Conservation (phyloP, 768 basidiomycete species). For the Porphyrellus cyaneotinctus region DNA sequence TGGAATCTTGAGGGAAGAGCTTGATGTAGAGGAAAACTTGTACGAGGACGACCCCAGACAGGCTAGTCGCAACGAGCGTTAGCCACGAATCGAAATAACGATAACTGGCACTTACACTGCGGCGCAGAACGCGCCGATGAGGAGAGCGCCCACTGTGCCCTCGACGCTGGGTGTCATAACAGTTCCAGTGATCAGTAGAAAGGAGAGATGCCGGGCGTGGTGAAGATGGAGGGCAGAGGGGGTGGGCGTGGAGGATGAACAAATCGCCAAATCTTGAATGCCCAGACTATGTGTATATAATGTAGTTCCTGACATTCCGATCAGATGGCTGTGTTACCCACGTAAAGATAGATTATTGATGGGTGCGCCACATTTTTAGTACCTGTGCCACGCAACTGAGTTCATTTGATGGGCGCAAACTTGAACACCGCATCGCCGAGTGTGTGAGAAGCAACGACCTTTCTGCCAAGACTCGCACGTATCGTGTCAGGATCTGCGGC, state of each 20-base stretch:
- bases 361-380: too few species aligned
- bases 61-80: slow-evolving; percentile 9
- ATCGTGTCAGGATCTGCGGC: too few species aligned
- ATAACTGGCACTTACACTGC: slow-evolving; percentile 17
- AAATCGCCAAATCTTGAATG: background rate
- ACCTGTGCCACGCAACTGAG: too few species aligned
- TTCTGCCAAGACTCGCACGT: too few species aligned
- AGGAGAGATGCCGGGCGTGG: background rate
- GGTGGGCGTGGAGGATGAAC: background rate
- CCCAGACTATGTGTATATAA: background rate
- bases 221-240: background rate
- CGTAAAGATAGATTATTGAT: too few species aligned
- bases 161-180: slow-evolving; percentile 13
- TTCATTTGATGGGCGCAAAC: too few species aligned
- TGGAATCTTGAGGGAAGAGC: slow-evolving; percentile 25
- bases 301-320: background rate
- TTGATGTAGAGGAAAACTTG: slow-evolving; percentile 30
- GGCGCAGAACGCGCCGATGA: slow-evolving; percentile 30
- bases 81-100: background rate
- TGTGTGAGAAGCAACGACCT: too few species aligned
- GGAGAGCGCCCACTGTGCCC: slow-evolving; percentile 27
- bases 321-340: too few species aligned
- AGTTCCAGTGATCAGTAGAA: background rate
- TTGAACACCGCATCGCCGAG: too few species aligned
- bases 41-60: slow-evolving; percentile 27